Evolutionary conservation across 2,329 filamentous ascomycete species (phyloP).

Genomic region (Celoporthe dispersa): DNA sequence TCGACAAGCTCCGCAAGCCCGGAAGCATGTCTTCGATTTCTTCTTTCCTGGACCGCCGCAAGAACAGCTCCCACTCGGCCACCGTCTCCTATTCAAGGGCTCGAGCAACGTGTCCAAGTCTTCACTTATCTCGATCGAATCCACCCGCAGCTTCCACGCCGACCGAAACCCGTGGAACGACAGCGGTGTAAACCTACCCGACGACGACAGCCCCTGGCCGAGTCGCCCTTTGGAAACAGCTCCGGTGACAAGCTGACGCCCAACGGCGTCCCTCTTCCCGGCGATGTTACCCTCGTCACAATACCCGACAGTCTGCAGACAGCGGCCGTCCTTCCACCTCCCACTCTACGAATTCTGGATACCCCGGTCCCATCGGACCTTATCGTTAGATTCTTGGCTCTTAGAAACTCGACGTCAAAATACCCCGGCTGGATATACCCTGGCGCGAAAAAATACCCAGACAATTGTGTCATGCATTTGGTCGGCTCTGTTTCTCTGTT

Average conservation of each 20-base stretch:
- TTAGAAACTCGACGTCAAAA: slow-evolving; percentile 51
- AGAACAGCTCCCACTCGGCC: slow-evolving; percentile 87
- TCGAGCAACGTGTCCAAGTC: slow-evolving; percentile 91
- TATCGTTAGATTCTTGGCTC: slow-evolving; percentile 72
- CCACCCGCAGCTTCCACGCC: slow-evolving; percentile 84
- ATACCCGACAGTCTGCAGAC: slow-evolving; percentile 82
- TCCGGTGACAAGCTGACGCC: slow-evolving; percentile 65
- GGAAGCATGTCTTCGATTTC: slow-evolving; percentile 93
- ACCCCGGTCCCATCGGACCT: slow-evolving; percentile 89
- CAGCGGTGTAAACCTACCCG: slow-evolving; percentile 89
- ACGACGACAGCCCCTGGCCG: slow-evolving; percentile 77
- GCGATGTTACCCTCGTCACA: slow-evolving; percentile 83
- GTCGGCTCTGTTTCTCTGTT: slow-evolving; percentile 46
- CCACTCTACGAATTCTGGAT: slow-evolving; percentile 94
- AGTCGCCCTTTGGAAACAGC: slow-evolving; percentile 67
- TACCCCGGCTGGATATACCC: slow-evolving; percentile 69
- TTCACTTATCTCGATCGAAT: slow-evolving; percentile 94
- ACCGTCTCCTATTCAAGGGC: slow-evolving; percentile 90
- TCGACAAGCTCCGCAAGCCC: slow-evolving; percentile 92
- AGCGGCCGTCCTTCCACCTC: slow-evolving; percentile 92
- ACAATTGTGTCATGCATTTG: slow-evolving; percentile 49
- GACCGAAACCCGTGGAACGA: slow-evolving; percentile 99
- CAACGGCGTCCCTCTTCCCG: slow-evolving; percentile 66
- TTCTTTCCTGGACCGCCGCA: slow-evolving; percentile 93
- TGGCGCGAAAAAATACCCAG: slow-evolving; percentile 58